Evolutionary conservation across 257 asterid genomes (phyloP).

Genomic region (Orobanche coerulescens): DNA sequence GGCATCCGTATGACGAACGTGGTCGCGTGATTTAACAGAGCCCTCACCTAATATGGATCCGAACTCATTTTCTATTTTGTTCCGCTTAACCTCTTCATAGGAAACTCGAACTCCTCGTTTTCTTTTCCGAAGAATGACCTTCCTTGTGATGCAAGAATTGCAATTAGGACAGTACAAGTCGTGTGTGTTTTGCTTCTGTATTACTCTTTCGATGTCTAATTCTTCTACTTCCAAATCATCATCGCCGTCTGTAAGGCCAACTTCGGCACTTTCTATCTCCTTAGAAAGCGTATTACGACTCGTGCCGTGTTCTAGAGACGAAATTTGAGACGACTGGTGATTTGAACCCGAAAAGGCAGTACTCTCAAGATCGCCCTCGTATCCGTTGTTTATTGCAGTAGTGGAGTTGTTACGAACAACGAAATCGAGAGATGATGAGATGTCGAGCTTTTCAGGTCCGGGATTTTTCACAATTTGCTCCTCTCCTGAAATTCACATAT

Average conservation of each 20-base stretch:
- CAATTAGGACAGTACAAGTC: conserved; percentile 89
- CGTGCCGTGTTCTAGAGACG: conserved; percentile 21
- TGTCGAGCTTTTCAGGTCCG: conserved; percentile 15
- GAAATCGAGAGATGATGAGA: conserved; percentile 18
- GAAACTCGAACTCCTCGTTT: conserved; percentile 45
- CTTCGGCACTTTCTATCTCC: conserved; percentile 56
- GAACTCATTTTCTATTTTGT: conserved; percentile 29
- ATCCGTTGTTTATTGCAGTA: conserved; percentile 15
- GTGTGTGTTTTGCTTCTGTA: conserved; percentile 64
- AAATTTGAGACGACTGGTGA: conserved; percentile 29
- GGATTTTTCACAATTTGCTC: conserved; percentile 23
- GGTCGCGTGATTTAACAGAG: conserved; percentile 22
- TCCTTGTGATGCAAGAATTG: conserved; percentile 79
- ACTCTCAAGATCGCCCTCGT: conserved; percentile 25
- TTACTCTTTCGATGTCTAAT: conserved; percentile 53
- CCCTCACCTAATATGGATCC: conserved; percentile 18
- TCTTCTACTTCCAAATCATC: conserved; percentile 39
- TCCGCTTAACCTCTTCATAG: conserved; percentile 41
- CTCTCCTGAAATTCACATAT: conserved; percentile 23
- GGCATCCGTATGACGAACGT: conserved; percentile 20
- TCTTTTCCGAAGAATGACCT: conserved; percentile 80
- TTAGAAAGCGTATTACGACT: conserved; percentile 19
- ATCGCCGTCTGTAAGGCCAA: conserved; percentile 39
- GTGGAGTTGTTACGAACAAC: conserved; percentile 22
- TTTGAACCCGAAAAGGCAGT: conserved; percentile 15